Evolutionary conservation across 805 yeast genomes (phyloP), one percentile per base, ranked within the genome.

Genomic region (Candida ascalaphidarum): DNA sequence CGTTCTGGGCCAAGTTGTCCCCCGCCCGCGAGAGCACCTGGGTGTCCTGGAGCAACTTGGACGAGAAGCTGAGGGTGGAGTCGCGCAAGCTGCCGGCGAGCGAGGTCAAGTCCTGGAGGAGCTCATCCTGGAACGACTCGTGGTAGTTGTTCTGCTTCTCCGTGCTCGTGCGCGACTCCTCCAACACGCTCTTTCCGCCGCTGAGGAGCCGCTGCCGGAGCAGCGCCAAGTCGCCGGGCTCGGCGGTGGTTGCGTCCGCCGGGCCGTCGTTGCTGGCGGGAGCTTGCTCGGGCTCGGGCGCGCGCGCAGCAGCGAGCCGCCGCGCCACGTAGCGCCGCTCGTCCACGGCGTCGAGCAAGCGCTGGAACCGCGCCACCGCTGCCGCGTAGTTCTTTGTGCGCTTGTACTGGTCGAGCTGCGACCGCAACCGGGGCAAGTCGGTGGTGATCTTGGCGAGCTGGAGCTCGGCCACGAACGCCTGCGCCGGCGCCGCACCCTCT

Each of bases 51-150:
- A 43, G 31, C 14, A 58, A 44, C 35, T 44, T 64, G 33, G 43
- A 46, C 37, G 59, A 71, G 12, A 61, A 58, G 5, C 44, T 40
- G 17, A 58, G 36, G 1, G 79, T 78, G 12, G 73, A 67, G 15
- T 50, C 45, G 35, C 67, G 71, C 36, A 74, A 59, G 6, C 57
- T 49, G 6, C 59, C 41, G 0, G 76, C 74, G 50, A 74, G 59
- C 12, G 55, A 63, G 3, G 65, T 44, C 27, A 74, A 52, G 22
- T 74, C 78, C 17, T 46, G 48, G 18, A 74, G 43, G 11, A 74
- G 50, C 21, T 66, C 68, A 21, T 66, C 66, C 44, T 74, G 81
- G 15, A 60, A 32, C 8, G 55, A 48, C 31, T 61, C 68, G 38
- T 63, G 68, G 42, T 58, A 58, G 7, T 50, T 48, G 34, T 63